These are phyloP conservation scores for Paralagenidium karlingii DNA, from an alignment of 352 stramenopile genomes.

Conservation along the genomic window DNA sequence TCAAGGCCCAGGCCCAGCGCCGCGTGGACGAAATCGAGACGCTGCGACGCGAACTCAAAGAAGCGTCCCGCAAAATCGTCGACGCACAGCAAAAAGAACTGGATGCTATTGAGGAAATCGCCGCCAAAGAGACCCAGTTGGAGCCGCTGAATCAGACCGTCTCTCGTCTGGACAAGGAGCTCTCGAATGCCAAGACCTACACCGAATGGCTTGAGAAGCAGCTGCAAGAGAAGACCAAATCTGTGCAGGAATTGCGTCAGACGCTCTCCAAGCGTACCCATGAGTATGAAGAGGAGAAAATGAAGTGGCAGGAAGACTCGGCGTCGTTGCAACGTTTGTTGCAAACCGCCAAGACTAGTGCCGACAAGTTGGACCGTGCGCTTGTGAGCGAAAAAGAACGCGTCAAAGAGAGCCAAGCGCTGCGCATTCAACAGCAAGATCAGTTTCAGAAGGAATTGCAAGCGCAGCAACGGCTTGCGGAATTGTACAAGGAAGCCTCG, in stretches of 20 bases:
- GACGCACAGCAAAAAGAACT: constrained; percentile 33
- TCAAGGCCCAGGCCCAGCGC: constrained; percentile 36
- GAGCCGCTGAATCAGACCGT: constrained; percentile 34
- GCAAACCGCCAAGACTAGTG: constrained; percentile 35
- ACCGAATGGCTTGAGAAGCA: constrained; percentile 48
- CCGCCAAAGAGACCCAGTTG: constrained; percentile 45
- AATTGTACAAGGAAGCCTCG: constrained; percentile 61
- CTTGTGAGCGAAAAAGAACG: constrained; percentile 52
- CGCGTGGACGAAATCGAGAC: constrained; percentile 45
- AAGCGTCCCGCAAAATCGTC: background rate
- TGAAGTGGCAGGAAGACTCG: constrained; percentile 27
- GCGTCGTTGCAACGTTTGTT: constrained; percentile 34
- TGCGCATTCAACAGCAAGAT: constrained; percentile 47
- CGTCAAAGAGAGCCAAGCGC: constrained; percentile 50
- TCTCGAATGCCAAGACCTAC: constrained; percentile 35
- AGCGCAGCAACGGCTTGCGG: constrained; percentile 47
- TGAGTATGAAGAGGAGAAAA: constrained; percentile 45
- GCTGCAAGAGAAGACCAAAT: constrained; percentile 48
- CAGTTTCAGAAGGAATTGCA: constrained; percentile 51
- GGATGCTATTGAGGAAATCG: constrained; percentile 38
- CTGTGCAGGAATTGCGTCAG: constrained; percentile 44
- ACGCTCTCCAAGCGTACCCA: constrained; percentile 30
- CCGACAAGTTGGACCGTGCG: constrained; percentile 49
- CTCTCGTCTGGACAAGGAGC: constrained; percentile 33
- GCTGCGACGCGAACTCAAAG: constrained; percentile 13